Evolutionary conservation across 331 rosid genomes (phyloP).

Genomic region (Ulmus americana): DNA sequence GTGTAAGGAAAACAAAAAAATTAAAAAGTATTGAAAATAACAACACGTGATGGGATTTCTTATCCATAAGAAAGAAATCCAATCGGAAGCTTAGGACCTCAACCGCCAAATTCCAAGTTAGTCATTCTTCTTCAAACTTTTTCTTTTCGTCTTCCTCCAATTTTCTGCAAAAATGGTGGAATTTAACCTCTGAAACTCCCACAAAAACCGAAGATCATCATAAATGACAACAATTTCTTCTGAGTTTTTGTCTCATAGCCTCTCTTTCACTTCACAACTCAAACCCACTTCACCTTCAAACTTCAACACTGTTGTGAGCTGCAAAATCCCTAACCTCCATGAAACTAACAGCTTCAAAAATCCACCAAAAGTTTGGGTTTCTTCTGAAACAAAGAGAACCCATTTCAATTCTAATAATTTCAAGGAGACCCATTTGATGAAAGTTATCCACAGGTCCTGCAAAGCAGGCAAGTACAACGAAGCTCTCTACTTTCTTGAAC

Average conservation of each 20-base stretch:
- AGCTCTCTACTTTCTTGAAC: conserved; percentile 62
- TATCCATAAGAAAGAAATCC: neutral
- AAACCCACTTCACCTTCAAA: conserved; percentile 29
- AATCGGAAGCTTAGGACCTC: neutral
- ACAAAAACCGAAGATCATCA: neutral
- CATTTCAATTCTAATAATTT: conserved; percentile 25
- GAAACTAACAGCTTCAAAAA: conserved; percentile 30
- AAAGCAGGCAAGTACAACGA: conserved; percentile 62
- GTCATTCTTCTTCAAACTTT: neutral
- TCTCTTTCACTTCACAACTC: conserved; percentile 25
- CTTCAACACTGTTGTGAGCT: conserved; percentile 21
- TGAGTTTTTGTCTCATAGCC: conserved; percentile 50
- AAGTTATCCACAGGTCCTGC: conserved; percentile 56
- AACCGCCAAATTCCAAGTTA: neutral
- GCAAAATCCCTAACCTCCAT: conserved; percentile 31
- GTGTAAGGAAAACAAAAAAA: no score
- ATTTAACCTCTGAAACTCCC: conserved; percentile 24
- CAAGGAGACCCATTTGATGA: conserved; percentile 52
- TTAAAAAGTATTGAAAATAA: no score
- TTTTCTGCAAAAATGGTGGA: conserved; percentile 17
- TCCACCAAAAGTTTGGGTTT: conserved; percentile 21
- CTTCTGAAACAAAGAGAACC: conserved; percentile 31
- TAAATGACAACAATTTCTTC: conserved; percentile 57
- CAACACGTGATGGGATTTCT: neutral
- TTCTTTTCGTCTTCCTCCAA: neutral